A percentile compares a stretch with the other conserved stretches of the same genome.
phyloP scores from a whole-genome alignment of 192 early-diverging fungal species.

The Coemansia sp. region DNA sequence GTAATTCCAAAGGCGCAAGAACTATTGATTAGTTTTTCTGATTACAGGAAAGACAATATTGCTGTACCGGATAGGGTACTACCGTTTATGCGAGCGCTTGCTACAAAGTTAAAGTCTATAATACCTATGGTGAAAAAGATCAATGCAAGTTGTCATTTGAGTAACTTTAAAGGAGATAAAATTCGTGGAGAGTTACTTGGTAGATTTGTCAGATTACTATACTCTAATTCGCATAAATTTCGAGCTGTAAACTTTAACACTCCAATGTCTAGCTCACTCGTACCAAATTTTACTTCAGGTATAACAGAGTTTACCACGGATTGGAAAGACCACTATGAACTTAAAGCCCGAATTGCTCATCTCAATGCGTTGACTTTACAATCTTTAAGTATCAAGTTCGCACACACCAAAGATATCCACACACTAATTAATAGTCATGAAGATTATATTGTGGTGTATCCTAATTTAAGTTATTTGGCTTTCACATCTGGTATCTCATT shows the following conservation, averaged over 20 bases:
- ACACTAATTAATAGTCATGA: constrained; percentile 5
- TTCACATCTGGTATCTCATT: not conserved
- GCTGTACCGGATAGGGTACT: not conserved
- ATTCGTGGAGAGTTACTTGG: not conserved
- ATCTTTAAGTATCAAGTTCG: not conserved
- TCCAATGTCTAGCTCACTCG: not conserved
- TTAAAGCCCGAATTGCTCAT: not conserved
- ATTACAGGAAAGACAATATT: not conserved
- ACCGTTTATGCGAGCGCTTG: constrained; percentile 6
- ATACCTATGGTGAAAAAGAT: not conserved
- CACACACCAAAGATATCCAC: not conserved
- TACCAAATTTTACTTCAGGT: constrained; percentile 6
- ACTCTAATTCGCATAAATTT: not conserved
- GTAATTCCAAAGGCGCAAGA: not conserved
- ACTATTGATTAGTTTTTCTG: not conserved
- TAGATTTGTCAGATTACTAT: constrained; percentile 3
- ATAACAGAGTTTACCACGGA: not conserved
- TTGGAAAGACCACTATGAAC: not conserved
- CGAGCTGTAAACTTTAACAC: not conserved
- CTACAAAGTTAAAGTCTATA: not conserved
- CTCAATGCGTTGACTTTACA: constrained; percentile 2
- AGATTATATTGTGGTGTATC: not conserved
- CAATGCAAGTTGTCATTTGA: not conserved
- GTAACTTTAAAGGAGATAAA: not conserved
- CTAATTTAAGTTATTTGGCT: not conserved